Base-by-base conservation (phyloP, 106 monocot genomes). In the Agapanthus africanus region DNA sequence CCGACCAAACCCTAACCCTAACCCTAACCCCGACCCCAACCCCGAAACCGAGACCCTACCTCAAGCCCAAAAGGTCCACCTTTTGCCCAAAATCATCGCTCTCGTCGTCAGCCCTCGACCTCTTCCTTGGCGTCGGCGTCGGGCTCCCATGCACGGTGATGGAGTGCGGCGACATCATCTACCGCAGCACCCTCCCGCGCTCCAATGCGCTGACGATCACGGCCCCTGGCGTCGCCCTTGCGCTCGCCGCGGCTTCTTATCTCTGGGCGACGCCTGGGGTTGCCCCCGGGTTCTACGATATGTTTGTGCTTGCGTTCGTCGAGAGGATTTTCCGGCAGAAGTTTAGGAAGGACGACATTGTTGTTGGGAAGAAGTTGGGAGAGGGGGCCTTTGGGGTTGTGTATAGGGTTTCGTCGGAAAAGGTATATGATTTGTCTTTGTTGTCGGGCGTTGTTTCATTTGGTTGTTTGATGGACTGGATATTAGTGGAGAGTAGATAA, bases 211-310 rank as follows among this genome's bases (percentile, higher is more conserved):
- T 95, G 70, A 95, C 63, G 38, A 19, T 95, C 71, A 95, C 95
- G 9, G 63, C 83, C 41, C 91, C 90, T 7, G 94, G 94, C 15
- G 79, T 85, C 42, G 88, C 85, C n/a, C 87, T 95, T 28, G 82
- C 91, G 32, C 83, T 88, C 30, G 75, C 85, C 52, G 73, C 85
- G 40, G 83, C 67, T 32, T 85, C 94, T 65, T 95, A 95, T 68
- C 85, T 95, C 73, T 95, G 94, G 94, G 91, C 94, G 37, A 95
- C 94, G 13, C 94, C 94, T 1, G 94, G 94, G 3, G 94, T 95
- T 14, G 91, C 91, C n/a, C 94, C 91, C 9, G 94, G 88, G 0
- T 91, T 95, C 82, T 95, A 75, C 64, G 94, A 95, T 67, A 95
- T 95, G 94, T 95, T 95, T 65, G 85, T 95, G 4, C 83, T 95